These are phyloP conservation scores for Prunus dulcis DNA, from an alignment of 306 rosid genomes.

Conservation along the genomic window DNA sequence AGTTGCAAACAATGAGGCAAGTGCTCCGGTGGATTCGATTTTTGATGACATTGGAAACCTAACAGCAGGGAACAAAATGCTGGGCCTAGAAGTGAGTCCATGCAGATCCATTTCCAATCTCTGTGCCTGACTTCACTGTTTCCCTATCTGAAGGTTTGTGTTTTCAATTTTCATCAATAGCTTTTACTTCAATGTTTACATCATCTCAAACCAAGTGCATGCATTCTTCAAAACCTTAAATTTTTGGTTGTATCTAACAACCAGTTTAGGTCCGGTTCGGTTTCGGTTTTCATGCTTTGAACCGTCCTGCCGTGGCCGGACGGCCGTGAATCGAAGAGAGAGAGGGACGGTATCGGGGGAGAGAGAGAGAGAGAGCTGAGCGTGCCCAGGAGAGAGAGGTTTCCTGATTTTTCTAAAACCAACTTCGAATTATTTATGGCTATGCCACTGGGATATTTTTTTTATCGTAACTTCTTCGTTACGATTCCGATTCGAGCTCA, in stretches of 20 bases:
- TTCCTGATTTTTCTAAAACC: too few relatives aligned
- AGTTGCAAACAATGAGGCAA: conserved; percentile 22
- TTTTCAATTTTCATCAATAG: neutral
- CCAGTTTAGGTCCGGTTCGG: too few relatives aligned
- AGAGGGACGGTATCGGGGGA: too few relatives aligned
- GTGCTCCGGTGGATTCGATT: conserved; percentile 5
- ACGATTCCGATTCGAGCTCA: too few relatives aligned
- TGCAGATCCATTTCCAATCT: conserved; percentile 29
- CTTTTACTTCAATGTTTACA: neutral
- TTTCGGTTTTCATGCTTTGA: too few relatives aligned
- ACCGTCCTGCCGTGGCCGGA: too few relatives aligned
- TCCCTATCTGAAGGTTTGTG: conserved; percentile 28
- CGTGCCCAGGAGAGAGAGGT: too few relatives aligned
- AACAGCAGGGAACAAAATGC: neutral
- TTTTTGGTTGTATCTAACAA: neutral
- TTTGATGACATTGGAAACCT: conserved; percentile 28
- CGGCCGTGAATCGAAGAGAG: too few relatives aligned
- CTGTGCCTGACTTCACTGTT: conserved; percentile 28
- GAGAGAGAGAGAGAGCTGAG: too few relatives aligned
- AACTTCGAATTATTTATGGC: too few relatives aligned
- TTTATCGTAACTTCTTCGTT: too few relatives aligned
- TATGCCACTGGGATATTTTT: too few relatives aligned
- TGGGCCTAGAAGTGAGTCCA: conserved; percentile 5
- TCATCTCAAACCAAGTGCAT: conserved; percentile 5
- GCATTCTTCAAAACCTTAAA: neutral